Evolutionary conservation across 2,329 filamentous ascomycete species (phyloP), one percentile per base, ranked within the genome.

Genomic region (Didymella exigua): DNA sequence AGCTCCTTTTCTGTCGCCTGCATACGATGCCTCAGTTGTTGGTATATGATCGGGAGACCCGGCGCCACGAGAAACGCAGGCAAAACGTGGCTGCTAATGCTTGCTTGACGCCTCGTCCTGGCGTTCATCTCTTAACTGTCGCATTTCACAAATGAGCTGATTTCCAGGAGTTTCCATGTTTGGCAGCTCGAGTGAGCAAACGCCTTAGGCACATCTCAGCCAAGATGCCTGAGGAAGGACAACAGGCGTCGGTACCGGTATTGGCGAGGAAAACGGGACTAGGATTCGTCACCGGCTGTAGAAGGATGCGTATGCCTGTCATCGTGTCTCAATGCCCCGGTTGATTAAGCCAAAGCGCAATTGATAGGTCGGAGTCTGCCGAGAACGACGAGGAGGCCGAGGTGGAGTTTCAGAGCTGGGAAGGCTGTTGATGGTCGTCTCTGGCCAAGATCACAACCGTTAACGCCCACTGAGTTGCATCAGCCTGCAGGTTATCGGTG

Each of bases 141-240:
- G 19, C 8, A 54, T 64, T 56, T 61, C 52, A 51, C 19, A 48
- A 26, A 33, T 64, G 57, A 49, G 24, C 56, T 64, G 56, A 64
- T 54, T 53, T 36, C 42, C 13, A 56, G 49, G 54, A 56, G 52
- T 21, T 43, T 37, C 33, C 31, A 44, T 19, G 48, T 57, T 56
- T 49, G 54, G 36, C 36, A 27, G 41, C 51, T 59, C 23, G 43
- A 49, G 43, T 46, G 37, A 45, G 52, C 50, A 46, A 59, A 47
- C 55, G 49, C 31, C 42, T 51, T 42, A 50, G 38, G 49, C 51
- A 45, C 18, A 19, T 13, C 33, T 21, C 33, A 46, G 34, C 31
- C 33, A 13, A 10, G 42, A 10, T 36, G 49, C 56, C 57, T 50
- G 51, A 54, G 51, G 53, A 47, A 44, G 38, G 21, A 49, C 48